Percentiles rank a stretch among this genome's conserved stretches.
phyloP scores from a whole-genome alignment of 768 basidiomycete genomes.

The Hypholoma sublateritium region DNA sequence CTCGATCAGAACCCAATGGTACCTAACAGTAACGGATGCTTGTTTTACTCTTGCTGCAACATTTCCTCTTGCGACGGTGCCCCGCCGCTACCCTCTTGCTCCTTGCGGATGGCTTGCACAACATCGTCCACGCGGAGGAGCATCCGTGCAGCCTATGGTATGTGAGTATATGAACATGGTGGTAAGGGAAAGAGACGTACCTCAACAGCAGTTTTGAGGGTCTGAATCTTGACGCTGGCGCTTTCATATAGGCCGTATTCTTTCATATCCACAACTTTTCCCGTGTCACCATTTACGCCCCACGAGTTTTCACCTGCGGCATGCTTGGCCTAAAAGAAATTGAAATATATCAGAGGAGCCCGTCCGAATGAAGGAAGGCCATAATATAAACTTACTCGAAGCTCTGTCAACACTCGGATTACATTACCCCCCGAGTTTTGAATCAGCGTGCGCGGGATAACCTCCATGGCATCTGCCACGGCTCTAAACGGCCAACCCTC shows the following conservation, averaged over 20 bases:
- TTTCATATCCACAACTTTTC: slow-evolving; percentile 96
- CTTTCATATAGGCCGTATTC: slow-evolving; percentile 91
- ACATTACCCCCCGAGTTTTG: slow-evolving; percentile 97
- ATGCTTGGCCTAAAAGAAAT: slow-evolving; percentile 79
- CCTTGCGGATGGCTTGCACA: slow-evolving; percentile 83
- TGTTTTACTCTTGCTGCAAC: slow-evolving; percentile 29
- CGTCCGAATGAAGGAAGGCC: neutral
- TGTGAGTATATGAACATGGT: neutral
- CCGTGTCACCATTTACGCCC: slow-evolving; percentile 96
- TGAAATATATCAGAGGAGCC: neutral
- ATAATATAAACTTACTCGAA: slow-evolving; percentile 69
- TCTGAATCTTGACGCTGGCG: slow-evolving; percentile 98
- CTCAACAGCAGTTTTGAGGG: slow-evolving; percentile 96
- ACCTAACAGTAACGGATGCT: too few species aligned
- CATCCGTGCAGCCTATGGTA: slow-evolving; percentile 78
- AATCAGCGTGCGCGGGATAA: slow-evolving; percentile 91
- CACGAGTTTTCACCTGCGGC: slow-evolving; percentile 87
- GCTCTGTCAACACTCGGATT: slow-evolving; percentile 88
- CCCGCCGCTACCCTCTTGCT: slow-evolving; percentile 52
- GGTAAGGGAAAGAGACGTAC: slow-evolving; percentile 31
- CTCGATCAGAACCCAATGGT: too few species aligned
- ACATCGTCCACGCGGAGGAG: slow-evolving; percentile 93
- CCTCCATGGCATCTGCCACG: slow-evolving; percentile 95
- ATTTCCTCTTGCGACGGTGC: slow-evolving; percentile 59
- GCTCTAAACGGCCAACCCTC: slow-evolving; percentile 91